A percentile compares a stretch with the other conserved stretches of the same genome.
phyloP scores from a whole-genome alignment of 2,329 filamentous ascomycete species.

The Xylaria sp. region DNA sequence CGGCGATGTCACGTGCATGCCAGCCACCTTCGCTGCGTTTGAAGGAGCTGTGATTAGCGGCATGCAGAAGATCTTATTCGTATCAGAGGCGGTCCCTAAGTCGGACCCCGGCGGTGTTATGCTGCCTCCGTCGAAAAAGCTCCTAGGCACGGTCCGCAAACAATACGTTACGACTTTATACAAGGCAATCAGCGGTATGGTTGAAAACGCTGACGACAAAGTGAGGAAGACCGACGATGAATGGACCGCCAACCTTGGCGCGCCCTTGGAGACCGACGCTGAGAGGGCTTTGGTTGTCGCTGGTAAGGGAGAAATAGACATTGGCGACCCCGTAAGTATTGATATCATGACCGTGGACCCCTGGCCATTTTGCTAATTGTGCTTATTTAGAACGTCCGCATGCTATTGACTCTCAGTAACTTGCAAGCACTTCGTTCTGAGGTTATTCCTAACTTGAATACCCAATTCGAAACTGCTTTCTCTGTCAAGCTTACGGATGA shows the following conservation, averaged over 20 bases:
- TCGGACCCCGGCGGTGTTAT: slow-evolving; percentile 72
- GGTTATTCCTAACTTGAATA: slow-evolving; percentile 80
- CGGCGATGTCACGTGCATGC: slow-evolving; percentile 87
- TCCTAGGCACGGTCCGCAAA: slow-evolving; percentile 82
- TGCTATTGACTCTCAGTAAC: slow-evolving; percentile 91
- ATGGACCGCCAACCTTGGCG: slow-evolving; percentile 48
- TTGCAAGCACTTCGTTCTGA: slow-evolving; percentile 76
- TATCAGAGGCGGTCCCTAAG: slow-evolving; percentile 77
- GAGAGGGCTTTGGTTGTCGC: slow-evolving; percentile 35
- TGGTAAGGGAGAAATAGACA: slow-evolving; percentile 47
- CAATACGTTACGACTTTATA: slow-evolving; percentile 94
- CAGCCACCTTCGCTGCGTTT: slow-evolving; percentile 76
- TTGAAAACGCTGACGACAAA: slow-evolving; percentile 86
- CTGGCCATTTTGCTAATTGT: slow-evolving; percentile 25
- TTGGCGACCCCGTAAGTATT: slow-evolving; percentile 49
- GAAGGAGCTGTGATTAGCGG: slow-evolving; percentile 75
- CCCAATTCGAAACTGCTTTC: slow-evolving; percentile 89
- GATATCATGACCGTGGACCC: neutral
- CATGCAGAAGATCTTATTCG: slow-evolving; percentile 93
- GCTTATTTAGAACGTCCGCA: slow-evolving; percentile 67
- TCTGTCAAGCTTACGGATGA: slow-evolving; percentile 93
- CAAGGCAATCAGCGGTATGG: slow-evolving; percentile 89
- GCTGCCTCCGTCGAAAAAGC: slow-evolving; percentile 75
- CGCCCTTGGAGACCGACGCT: slow-evolving; percentile 32
- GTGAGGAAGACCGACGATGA: slow-evolving; percentile 59